Conservation (phyloP, 306 rosid genomes). For the Fragaria iinumae region DNA sequence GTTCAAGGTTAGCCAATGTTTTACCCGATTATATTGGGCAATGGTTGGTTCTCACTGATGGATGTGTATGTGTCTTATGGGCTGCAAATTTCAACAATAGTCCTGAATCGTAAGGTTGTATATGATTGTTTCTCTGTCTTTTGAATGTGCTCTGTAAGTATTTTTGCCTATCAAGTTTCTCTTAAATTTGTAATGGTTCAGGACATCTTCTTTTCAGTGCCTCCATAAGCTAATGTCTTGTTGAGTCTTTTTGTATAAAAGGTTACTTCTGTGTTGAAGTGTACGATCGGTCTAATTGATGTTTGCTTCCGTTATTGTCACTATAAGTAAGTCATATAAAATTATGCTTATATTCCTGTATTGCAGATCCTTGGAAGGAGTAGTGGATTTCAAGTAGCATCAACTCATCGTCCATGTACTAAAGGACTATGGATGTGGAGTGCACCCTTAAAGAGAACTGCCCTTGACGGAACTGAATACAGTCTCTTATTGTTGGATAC, state of each 20-base stretch:
- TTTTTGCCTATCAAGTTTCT: background rate
- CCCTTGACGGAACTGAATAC: constrained; percentile 91
- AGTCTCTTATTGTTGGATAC: constrained; percentile 79
- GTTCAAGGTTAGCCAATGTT: background rate
- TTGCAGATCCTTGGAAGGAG: constrained; percentile 88
- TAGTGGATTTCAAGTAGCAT: constrained; percentile 89
- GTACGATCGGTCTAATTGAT: background rate
- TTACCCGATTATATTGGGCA: background rate
- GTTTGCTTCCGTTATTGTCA: background rate
- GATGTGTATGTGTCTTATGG: background rate
- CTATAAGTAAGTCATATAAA: background rate
- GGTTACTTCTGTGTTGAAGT: background rate
- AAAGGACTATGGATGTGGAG: constrained; percentile 98
- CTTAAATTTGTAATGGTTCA: background rate
- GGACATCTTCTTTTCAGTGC: background rate
- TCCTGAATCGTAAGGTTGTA: background rate
- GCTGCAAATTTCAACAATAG: background rate
- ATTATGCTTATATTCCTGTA: constrained; percentile 10
- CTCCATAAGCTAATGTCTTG: background rate
- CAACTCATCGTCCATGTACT: constrained; percentile 95
- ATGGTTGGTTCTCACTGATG: background rate
- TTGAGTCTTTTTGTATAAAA: background rate
- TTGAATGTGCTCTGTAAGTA: background rate
- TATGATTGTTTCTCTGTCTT: background rate
- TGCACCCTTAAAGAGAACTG: constrained; percentile 81